These are phyloP conservation scores for Gracilariopsis chorda DNA, from an alignment of 23 red algal genomes.

Conservation along the genomic window DNA sequence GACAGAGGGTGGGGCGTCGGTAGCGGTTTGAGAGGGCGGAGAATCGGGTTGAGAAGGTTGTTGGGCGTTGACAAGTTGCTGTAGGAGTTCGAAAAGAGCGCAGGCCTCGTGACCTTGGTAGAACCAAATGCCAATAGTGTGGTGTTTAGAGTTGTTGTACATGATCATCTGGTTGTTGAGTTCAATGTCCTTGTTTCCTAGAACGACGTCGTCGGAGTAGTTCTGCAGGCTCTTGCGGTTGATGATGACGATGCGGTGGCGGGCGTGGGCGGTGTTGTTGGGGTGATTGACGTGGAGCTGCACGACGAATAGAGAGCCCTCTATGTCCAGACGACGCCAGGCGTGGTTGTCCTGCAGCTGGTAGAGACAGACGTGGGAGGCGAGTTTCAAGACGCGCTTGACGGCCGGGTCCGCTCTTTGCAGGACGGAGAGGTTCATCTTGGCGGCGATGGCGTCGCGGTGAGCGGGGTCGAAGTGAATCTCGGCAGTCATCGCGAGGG, in stretches of 20 bases:
- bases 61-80: background rate
- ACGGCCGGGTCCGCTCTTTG: conserved; percentile 46
- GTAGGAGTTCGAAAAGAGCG: background rate
- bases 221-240: conserved; percentile 56
- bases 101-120: conserved; percentile 20
- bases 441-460: conserved; percentile 53
- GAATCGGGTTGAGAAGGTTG: background rate
- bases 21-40: background rate
- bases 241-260: conserved; percentile 56
- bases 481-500: conserved; percentile 32
- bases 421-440: conserved; percentile 59
- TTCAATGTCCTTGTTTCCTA: conserved; percentile 55
- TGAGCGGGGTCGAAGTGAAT: conserved; percentile 34
- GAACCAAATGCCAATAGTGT: conserved; percentile 47
- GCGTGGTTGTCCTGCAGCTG: conserved; percentile 2
- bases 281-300: conserved; percentile 10
- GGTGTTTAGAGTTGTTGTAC: conserved; percentile 44
- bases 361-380: conserved; percentile 59
- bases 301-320: conserved; percentile 59
- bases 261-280: conserved; percentile 5
- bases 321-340: conserved; percentile 60
- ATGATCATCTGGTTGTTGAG: conserved; percentile 61
- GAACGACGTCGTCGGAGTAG: conserved; percentile 45
- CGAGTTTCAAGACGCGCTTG: conserved; percentile 3
- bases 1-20: background rate